phyloP scores from a whole-genome alignment of 306 rosid species.

The Hylodesmum podocarpum region DNA sequence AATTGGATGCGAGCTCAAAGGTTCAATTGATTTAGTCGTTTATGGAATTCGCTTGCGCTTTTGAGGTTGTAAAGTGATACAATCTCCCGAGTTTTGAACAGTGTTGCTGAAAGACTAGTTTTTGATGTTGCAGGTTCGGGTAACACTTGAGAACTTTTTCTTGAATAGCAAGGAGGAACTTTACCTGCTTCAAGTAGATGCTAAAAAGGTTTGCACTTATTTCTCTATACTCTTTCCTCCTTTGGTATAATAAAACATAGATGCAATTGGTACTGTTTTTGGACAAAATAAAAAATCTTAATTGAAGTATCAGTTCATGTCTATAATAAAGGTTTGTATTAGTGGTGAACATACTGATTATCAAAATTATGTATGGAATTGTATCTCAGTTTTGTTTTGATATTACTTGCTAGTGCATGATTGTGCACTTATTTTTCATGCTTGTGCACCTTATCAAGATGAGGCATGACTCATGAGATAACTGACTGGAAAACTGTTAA shows the following conservation, averaged over 20 bases:
- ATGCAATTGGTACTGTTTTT: no score
- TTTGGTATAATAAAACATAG: no score
- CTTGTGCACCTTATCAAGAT: background rate
- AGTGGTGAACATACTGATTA: no score
- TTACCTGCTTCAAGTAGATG: conserved; percentile 82
- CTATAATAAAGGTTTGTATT: no score
- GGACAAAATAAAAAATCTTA: no score
- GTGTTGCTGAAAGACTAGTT: background rate
- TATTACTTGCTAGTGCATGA: no score
- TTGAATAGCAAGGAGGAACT: conserved; percentile 54
- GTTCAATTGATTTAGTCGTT: background rate
- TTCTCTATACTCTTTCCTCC: background rate
- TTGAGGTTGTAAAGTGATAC: background rate
- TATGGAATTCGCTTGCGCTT: background rate
- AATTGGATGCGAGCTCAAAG: background rate
- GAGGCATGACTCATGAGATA: background rate
- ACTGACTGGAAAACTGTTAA: background rate
- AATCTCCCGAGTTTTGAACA: background rate
- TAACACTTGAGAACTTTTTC: conserved; percentile 66
- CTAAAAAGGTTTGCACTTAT: conserved; percentile 53
- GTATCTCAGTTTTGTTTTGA: no score
- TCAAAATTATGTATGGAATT: no score
- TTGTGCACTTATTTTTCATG: no score
- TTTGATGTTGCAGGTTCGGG: conserved; percentile 52
- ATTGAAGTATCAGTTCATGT: no score